Conservation (phyloP, 306 rosid species). For the Vigna reflexopilosa region DNA sequence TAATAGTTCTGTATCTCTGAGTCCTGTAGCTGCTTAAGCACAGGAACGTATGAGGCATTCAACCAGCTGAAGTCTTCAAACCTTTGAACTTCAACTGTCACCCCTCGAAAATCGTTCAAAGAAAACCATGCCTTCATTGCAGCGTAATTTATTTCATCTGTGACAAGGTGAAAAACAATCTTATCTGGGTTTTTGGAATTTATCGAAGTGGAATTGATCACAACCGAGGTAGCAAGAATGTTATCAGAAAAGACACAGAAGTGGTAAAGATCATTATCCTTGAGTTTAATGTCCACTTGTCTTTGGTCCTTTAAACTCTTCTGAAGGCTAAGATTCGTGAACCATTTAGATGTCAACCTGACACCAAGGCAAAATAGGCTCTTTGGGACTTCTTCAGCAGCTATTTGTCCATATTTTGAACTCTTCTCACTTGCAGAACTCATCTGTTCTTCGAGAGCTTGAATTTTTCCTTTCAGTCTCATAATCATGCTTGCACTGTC, state of each 20-base stretch:
- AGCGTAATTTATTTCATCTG: constrained; percentile 71
- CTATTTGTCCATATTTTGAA: constrained; percentile 78
- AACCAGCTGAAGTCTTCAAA: constrained; percentile 77
- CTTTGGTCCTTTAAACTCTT: constrained; percentile 54
- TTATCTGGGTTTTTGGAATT: constrained; percentile 63
- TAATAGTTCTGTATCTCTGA: constrained; percentile 78
- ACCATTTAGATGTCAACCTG: constrained; percentile 75
- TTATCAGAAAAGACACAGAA: constrained; percentile 82
- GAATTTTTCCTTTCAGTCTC: constrained; percentile 74
- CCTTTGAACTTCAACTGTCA: constrained; percentile 68
- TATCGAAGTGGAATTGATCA: constrained; percentile 69
- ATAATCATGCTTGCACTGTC: constrained; percentile 78
- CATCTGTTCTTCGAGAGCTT: constrained; percentile 71
- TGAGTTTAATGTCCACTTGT: constrained; percentile 62
- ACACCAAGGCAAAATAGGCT: constrained; percentile 77
- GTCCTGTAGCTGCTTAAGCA: constrained; percentile 85
- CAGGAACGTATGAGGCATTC: constrained; percentile 82
- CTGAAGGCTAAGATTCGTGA: constrained; percentile 50
- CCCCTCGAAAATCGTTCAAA: constrained; percentile 59
- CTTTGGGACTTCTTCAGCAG: constrained; percentile 84
- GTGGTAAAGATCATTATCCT: constrained; percentile 65
- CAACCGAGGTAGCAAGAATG: constrained; percentile 79
- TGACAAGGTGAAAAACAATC: constrained; percentile 76
- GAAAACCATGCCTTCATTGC: constrained; percentile 85
- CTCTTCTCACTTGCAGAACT: constrained; percentile 68